phyloP scores from a whole-genome alignment of 495 filamentous ascomycete genomes.

The Talaromyces thailandensis region DNA sequence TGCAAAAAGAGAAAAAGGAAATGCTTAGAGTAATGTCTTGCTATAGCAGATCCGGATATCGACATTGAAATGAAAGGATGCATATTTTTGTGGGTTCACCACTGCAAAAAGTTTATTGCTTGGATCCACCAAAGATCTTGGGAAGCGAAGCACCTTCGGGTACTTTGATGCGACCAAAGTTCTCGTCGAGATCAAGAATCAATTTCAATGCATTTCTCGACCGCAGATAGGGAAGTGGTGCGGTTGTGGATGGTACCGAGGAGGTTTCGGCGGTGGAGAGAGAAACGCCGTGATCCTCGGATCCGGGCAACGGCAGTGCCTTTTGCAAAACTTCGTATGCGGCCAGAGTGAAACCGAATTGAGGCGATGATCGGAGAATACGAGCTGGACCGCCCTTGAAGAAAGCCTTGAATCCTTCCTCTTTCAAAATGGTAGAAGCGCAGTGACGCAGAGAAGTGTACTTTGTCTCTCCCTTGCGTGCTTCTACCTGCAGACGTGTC shows the following conservation, averaged over 20 bases:
- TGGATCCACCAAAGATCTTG: conserved; percentile 25
- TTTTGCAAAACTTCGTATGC: conserved; percentile 89
- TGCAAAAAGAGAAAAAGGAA: background rate
- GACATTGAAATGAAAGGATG: conserved; percentile 3
- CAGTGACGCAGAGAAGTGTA: conserved; percentile 87
- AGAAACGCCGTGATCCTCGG: conserved; percentile 36
- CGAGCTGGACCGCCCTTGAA: conserved; percentile 97
- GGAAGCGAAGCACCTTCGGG: conserved; percentile 42
- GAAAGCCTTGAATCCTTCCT: conserved; percentile 92
- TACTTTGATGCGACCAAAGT: conserved; percentile 65
- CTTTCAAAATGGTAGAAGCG: conserved; percentile 69
- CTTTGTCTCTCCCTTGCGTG: conserved; percentile 80
- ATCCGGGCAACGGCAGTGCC: conserved; percentile 69
- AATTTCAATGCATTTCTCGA: conserved; percentile 95
- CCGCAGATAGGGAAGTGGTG: conserved; percentile 70
- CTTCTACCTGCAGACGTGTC: conserved; percentile 93
- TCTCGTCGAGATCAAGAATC: conserved; percentile 86
- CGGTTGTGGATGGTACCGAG: conserved; percentile 43
- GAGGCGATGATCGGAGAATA: conserved; percentile 86
- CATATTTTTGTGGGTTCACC: conserved; percentile 3
- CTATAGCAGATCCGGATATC: background rate
- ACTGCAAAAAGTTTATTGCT: conserved; percentile 16
- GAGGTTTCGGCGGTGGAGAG: conserved; percentile 32
- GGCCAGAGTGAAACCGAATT: conserved; percentile 96
- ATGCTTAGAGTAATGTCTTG: background rate